Evolutionary conservation across 257 asterid species (phyloP).

Genomic region (Dorcoceras hygrometricum): DNA sequence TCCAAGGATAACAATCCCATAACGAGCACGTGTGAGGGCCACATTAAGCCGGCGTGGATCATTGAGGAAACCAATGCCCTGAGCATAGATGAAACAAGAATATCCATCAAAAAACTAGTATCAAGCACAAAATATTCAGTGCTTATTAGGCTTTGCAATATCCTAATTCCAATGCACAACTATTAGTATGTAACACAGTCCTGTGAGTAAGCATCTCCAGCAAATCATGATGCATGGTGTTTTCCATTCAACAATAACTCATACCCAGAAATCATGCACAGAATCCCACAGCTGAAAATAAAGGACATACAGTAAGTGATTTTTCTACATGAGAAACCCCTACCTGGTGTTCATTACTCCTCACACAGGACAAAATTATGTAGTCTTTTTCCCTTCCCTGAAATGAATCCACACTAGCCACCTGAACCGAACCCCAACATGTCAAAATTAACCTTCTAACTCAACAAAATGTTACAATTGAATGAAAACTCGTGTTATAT

Average conservation of each 20-base stretch:
- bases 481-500: conserved; percentile 9
- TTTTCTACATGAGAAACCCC: neutral
- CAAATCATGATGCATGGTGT: neutral
- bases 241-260: neutral
- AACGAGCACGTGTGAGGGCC: conserved; percentile 98
- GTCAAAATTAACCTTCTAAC: conserved; percentile 16
- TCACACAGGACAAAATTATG: conserved; percentile 89
- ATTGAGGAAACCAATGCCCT: conserved; percentile 98
- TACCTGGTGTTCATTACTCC: conserved; percentile 99
- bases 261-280: neutral
- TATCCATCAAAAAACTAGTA: neutral
- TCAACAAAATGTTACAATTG: neutral
- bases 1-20: conserved; percentile 95
- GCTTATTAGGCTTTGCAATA: neutral
- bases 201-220: neutral
- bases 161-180: neutral
- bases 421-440: conserved; percentile 47
- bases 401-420: conserved; percentile 97
- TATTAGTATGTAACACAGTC: neutral
- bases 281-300: neutral
- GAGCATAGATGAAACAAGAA: conserved; percentile 21
- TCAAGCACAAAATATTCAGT: neutral
- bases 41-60: conserved; percentile 99
- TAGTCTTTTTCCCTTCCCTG: conserved; percentile 99
- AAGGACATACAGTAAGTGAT: neutral